A percentile compares a stretch with the other conserved stretches of the same genome.
These are phyloP conservation scores for Russula vinacea DNA, from an alignment of 768 basidiomycete species.

Conservation along the genomic window DNA sequence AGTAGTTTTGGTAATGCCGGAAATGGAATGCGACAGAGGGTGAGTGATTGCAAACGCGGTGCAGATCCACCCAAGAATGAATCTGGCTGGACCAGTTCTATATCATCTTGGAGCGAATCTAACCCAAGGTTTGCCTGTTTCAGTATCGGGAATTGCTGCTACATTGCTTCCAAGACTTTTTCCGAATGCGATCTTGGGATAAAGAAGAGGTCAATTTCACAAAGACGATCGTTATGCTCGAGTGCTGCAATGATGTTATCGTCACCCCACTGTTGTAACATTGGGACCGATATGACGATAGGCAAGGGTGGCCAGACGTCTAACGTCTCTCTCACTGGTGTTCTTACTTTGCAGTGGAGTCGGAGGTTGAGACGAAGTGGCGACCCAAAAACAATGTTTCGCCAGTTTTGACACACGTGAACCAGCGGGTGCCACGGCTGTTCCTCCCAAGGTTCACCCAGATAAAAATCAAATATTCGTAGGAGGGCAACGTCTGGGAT, in stretches of 20 bases:
- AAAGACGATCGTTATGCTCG: not conserved
- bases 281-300: not conserved
- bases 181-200: too few relatives aligned
- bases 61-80: not conserved
- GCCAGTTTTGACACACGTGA: not conserved
- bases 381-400: not conserved
- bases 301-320: not conserved
- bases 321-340: not conserved
- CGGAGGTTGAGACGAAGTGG: not conserved
- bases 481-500: not conserved
- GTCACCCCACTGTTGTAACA: too few relatives aligned
- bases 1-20: not conserved
- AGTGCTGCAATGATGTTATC: not conserved
- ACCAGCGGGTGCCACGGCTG: not conserved
- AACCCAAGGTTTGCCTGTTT: not conserved
- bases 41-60: not conserved
- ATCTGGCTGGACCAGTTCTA: not conserved
- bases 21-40: not conserved
- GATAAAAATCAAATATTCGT: not conserved
- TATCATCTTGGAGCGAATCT: not conserved
- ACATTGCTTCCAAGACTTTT: not conserved
- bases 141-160: not conserved
- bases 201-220: not conserved
- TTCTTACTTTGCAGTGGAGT: not conserved
- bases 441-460: not conserved